Evolutionary conservation across 129 eudicot species (phyloP).

Genomic region (Scalesia atractyloides): DNA sequence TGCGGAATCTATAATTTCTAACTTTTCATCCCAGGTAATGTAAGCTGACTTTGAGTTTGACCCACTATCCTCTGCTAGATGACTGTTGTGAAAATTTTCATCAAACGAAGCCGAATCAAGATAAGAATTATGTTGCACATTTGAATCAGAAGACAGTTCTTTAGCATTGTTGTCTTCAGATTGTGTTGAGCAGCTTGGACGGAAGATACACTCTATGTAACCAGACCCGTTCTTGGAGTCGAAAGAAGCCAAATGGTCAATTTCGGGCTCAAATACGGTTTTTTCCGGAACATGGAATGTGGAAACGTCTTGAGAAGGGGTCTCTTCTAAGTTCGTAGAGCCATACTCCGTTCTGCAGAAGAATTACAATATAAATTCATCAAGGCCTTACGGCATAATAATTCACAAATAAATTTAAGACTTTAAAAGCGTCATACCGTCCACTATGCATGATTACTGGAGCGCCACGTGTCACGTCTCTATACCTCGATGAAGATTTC

Average conservation of each 20-base stretch:
- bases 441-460: slow-evolving; percentile 42
- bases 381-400: slow-evolving; percentile 16
- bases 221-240: slow-evolving; percentile 52
- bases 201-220: slow-evolving; percentile 54
- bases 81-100: slow-evolving; percentile 33
- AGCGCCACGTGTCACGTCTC: slow-evolving; percentile 40
- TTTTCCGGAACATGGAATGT: slow-evolving; percentile 32
- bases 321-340: slow-evolving; percentile 39
- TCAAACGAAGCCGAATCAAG: slow-evolving; percentile 48
- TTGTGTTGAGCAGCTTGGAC: slow-evolving; percentile 60
- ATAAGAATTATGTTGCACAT: slow-evolving; percentile 32
- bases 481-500: slow-evolving; percentile 48
- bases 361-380: slow-evolving; percentile 14
- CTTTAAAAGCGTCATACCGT: slow-evolving; percentile 39
- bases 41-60: slow-evolving; percentile 52
- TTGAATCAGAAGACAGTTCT: slow-evolving; percentile 46
- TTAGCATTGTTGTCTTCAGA: slow-evolving; percentile 53
- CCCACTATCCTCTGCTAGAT: slow-evolving; percentile 40
- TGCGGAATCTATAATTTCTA: slow-evolving; percentile 57
- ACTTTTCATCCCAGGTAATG: slow-evolving; percentile 79
- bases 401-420: slow-evolving; percentile 7
- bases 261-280: slow-evolving; percentile 45
- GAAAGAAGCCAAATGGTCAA: slow-evolving; percentile 45
- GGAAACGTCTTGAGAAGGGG: slow-evolving; percentile 58
- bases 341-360: slow-evolving; percentile 55